These are phyloP conservation scores for Phytophthora pisi DNA, from an alignment of 352 stramenopile genomes.

Conservation along the genomic window DNA sequence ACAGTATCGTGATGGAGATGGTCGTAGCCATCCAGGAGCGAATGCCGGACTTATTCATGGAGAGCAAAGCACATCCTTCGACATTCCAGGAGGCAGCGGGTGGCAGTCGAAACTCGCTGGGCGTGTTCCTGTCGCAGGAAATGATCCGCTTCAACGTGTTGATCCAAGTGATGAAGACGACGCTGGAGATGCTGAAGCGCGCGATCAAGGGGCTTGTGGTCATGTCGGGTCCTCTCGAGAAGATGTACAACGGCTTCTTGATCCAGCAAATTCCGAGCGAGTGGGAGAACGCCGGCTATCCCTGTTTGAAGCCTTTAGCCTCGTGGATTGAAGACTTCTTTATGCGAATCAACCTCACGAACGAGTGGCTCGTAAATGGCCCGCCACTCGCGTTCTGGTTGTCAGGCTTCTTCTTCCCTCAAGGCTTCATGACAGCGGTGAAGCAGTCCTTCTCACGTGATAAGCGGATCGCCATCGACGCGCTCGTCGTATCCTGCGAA, in stretches of 20 bases:
- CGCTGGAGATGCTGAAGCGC: constrained; percentile 87
- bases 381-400: constrained; percentile 90
- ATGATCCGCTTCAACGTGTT: constrained; percentile 92
- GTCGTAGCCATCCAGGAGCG: constrained; percentile 80
- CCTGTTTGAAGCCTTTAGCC: constrained; percentile 91
- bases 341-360: constrained; percentile 81
- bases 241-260: constrained; percentile 93
- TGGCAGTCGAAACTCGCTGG: constrained; percentile 93
- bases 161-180: constrained; percentile 85
- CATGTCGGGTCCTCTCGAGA: constrained; percentile 90
- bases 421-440: constrained; percentile 95
- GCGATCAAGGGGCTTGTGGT: constrained; percentile 92
- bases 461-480: constrained; percentile 93
- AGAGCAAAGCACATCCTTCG: constrained; percentile 67
- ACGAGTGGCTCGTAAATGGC: constrained; percentile 84
- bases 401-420: constrained; percentile 95
- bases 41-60: constrained; percentile 73
- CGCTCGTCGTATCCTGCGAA: constrained; percentile 85
- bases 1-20: constrained; percentile 86
- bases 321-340: constrained; percentile 95
- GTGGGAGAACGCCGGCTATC: constrained; percentile 92
- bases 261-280: constrained; percentile 88
- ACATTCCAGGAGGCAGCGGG: constrained; percentile 84
- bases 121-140: constrained; percentile 92
- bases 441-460: constrained; percentile 93